Base-by-base conservation (phyloP, 257 asterid species). In the Nicotiana obtusifolia region DNA sequence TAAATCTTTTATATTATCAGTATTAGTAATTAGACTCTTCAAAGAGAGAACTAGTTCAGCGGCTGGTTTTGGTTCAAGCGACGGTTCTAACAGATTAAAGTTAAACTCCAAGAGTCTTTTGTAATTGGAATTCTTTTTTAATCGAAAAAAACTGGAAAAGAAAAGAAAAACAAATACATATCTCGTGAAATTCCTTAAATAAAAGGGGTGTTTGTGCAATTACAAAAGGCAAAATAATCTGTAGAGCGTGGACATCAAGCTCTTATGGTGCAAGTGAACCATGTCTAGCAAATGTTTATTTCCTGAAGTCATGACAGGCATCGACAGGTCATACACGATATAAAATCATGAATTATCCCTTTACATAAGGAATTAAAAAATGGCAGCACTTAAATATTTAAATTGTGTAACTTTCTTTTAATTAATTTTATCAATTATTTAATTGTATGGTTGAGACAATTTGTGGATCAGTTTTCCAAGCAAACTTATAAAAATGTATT, bases 381-480 rank as follows among this genome's bases (percentile, higher is more conserved):
- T 15, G 19, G 22, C 16, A 78, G 56, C 60, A 60, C 73, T 17
- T 78, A 37, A 78, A 4, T 13, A 78, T 78, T 78, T 35, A 22
- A 44, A 78, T 33, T 57, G 41, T 60, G 4, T 14, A 20, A 37
- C 19, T 35, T 17, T 57, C 28, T 11, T 19, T 57, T 3, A 78
- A 35, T 59, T 20, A 19, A 19, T 78, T 60, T 78, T n/a, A 60
- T 33, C 4, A 14, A 49, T 49, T 60, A 56, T 60, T 78, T 78
- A 57, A 78, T 78, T 78, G 15, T 9, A 57, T 31, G 60, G 82
- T 78, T 60, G 73, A 37, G 60, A 78, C 24, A 78, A 24, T 14
- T 60, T 10, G 20, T 78, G 35, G 60, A 37, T 37, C 59, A 5
- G 54, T 14, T 78, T 35, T 49, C 16, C 41, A 47, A 73, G 79